Evolutionary conservation across 202 grass and related monocot genomes (phyloP).

Genomic region (Tripidium arundinaceum): DNA sequence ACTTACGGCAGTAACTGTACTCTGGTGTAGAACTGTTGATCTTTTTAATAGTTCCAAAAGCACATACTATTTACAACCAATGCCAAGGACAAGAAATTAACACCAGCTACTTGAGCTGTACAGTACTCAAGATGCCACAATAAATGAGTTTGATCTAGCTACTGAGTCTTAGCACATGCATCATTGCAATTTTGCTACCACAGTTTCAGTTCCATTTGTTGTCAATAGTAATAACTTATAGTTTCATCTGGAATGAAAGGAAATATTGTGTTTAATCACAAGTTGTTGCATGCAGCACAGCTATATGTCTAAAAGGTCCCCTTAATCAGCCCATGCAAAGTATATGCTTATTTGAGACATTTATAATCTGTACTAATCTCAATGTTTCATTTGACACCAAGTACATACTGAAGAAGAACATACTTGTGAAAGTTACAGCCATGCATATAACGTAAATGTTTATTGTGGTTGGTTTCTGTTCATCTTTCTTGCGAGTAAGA

Average conservation of each 20-base stretch:
- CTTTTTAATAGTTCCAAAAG: conserved; percentile 25
- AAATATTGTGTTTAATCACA: background rate
- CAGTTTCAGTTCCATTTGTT: conserved; percentile 13
- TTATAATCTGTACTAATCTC: background rate
- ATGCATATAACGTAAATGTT: background rate
- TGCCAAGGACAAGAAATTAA: conserved; percentile 53
- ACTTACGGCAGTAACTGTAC: conserved; percentile 24
- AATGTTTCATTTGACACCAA: background rate
- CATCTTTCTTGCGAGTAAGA: background rate
- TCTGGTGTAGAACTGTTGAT: conserved; percentile 27
- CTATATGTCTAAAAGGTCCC: background rate
- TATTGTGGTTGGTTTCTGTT: background rate
- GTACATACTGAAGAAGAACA: background rate
- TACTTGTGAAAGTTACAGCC: background rate
- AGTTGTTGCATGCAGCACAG: background rate
- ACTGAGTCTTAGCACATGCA: conserved; percentile 21
- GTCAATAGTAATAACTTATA: background rate
- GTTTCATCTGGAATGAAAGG: background rate
- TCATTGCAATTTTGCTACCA: background rate
- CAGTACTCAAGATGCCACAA: conserved; percentile 39
- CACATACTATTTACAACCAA: conserved; percentile 37
- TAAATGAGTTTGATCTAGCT: conserved; percentile 47
- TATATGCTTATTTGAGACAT: background rate
- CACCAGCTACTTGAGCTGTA: conserved; percentile 40
- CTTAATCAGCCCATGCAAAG: background rate